Base-by-base conservation (phyloP, 345 rosid genomes). In the Acer campestre region DNA sequence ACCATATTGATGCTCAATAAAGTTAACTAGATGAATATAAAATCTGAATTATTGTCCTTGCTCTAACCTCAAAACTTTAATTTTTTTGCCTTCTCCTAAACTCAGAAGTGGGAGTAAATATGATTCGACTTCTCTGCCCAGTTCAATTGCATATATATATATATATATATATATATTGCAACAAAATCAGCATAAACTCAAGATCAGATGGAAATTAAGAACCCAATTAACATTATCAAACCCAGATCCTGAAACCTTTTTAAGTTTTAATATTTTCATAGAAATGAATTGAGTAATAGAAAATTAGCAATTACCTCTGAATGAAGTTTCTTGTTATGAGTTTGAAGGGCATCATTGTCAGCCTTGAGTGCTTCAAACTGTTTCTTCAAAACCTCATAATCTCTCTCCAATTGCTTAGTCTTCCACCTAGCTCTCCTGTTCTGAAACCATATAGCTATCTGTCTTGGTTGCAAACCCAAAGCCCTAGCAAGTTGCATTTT, bases 401-500 rank as follows among this genome's bases (percentile, higher is more conserved):
- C 93, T 75, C 85, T 88, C 83, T 91, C 93, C 69, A 89, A 83
- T 79, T 89, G 93, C 83, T 91, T 91, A 44, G 95, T 88, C 85
- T 91, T 91, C 95, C 95, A 91, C 48, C 95, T 83, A 35, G 93
- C 95, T 77, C 95, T 86, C 70, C 93, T 83, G 80, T 89, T 91
- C 76, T 91, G 95, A 75, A 91, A 91, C 95, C 95, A 91, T 3
- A 91, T 91, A 3, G 95, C 93, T 58, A 91, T 72, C 79, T 91
- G 95, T 55, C 95, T 82, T 3, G 95, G 95, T 78, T 88, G 92
- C 73, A 91, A 75, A 64, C 93, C 92, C 61, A 91, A 79, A 20
- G 90, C 88, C 85, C 87, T 86, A 29, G 95, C 93, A 61, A 91
- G 88, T 75, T 91, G 92, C 84, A 86, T 72, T 84, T 89, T 91